Base-by-base conservation (phyloP, 2,329 filamentous ascomycete genomes). In the Botryotinia convoluta region DNA sequence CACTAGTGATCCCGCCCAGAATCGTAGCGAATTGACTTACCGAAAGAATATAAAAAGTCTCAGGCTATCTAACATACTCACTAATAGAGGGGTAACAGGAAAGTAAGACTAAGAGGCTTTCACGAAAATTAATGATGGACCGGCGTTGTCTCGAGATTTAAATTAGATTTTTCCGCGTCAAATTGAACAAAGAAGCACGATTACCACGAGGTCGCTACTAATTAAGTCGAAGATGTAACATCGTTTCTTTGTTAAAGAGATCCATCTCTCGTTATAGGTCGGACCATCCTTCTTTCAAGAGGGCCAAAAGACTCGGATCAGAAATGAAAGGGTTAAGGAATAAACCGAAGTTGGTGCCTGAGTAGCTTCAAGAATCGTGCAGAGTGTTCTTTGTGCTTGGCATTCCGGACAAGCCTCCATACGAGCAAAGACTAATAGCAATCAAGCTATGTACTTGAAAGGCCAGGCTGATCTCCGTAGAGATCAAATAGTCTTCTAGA, bases 341-440 rank as follows among this genome's bases (percentile, higher is more conserved):
- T 54, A 54, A 68, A 39, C 26, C 48, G 48, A 68, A 18, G 4
- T 42, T 57, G 48, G 45, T 68, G 35, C 65, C 65, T 68, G 35
- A n/a, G 65, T n/a, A 68, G 35, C 48, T 68, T 68, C 35, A n/a
- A 68, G 35, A 67, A 67, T 67, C 26, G 20, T 54, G n/a, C 2
- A 35, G 54, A 32, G 37, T 57, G 10, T 68, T 57, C 65, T 68
- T 68, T 68, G 35, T 68, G 35, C 26, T 68, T 42, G 65, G 65
- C 26, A 29, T 32, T 68, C n/a, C 10, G 35, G n/a, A 39, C 16
- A 57, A n/a, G 26, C 37, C 29, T 57, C 35, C 35, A 26, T 42
- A 32, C 10, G n/a, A 29, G 18, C 16, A 42, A 57, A 22, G 3
- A 6, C 26, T 48, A 68, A 54, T 54, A 68, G 10, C n/a, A 57